Evolutionary conservation across 2,329 filamentous ascomycete species (phyloP).

Genomic region (Neopestalotiopsis sp.): DNA sequence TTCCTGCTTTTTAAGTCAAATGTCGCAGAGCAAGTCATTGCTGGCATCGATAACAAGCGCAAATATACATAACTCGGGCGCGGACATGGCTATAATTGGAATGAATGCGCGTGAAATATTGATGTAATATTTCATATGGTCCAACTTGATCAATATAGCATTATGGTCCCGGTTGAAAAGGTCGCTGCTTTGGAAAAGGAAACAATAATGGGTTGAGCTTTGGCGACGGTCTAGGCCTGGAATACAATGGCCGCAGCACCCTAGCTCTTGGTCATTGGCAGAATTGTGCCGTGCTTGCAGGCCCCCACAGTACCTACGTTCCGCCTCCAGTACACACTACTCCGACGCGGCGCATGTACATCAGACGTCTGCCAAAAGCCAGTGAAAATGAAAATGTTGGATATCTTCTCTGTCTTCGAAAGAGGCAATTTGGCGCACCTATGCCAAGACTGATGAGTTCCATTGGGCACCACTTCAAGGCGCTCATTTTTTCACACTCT

Average conservation of each 20-base stretch:
- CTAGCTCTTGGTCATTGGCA: neutral
- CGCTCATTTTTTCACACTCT: neutral
- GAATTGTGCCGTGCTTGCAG: slow-evolving; percentile 14
- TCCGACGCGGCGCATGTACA: neutral
- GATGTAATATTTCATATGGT: too few relatives aligned
- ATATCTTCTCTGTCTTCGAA: neutral
- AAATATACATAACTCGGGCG: neutral
- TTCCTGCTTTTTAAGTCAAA: neutral
- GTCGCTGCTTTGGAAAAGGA: neutral
- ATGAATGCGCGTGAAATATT: too few relatives aligned
- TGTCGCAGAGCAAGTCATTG: neutral
- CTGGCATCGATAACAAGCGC: neutral
- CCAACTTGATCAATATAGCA: too few relatives aligned
- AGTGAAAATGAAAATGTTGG: neutral
- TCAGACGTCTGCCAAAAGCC: neutral
- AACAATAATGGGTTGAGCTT: neutral
- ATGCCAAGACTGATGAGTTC: too few relatives aligned
- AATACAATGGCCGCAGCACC: neutral
- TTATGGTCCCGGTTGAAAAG: neutral
- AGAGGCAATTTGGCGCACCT: too few relatives aligned
- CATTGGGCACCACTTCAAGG: neutral
- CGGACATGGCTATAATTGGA: too few relatives aligned
- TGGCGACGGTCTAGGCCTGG: neutral
- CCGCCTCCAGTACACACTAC: neutral
- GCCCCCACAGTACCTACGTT: neutral